A percentile compares a stretch with the other conserved stretches of the same genome.
These are phyloP conservation scores for Herpetomonas samuelpessoai DNA, from an alignment of 208 protist genomes.

Conservation along the genomic window DNA sequence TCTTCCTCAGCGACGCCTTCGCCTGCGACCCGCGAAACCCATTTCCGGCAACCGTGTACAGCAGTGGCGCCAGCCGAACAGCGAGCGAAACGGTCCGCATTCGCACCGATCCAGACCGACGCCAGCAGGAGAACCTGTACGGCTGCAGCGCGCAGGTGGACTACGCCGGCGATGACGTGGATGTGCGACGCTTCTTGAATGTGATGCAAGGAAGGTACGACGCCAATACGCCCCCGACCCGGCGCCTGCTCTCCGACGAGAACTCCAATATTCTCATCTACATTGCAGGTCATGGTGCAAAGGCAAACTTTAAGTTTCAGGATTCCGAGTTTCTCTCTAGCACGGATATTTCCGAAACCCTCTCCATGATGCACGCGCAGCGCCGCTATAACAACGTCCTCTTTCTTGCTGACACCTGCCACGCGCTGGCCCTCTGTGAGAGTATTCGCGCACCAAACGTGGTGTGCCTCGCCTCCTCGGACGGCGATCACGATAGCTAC, in stretches of 20 bases:
- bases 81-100: neutral
- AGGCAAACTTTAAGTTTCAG: constrained; percentile 98
- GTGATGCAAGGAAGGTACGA: constrained; percentile 94
- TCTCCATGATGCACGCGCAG: constrained; percentile 95
- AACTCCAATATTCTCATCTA: constrained; percentile 97
- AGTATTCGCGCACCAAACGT: constrained; percentile 82
- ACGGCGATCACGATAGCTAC: constrained; percentile 57
- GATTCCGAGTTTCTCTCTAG: constrained; percentile 91
- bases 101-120: constrained; percentile 16
- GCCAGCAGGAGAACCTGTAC: constrained; percentile 66
- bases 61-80: constrained; percentile 14
- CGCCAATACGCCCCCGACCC: constrained; percentile 86
- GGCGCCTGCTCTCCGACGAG: constrained; percentile 92
- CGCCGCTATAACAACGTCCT: constrained; percentile 91
- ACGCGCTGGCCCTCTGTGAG: constrained; percentile 90
- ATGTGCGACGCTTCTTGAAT: constrained; percentile 94
- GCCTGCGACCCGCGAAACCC: constrained; percentile 97
- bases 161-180: constrained; percentile 97
- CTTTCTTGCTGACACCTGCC: constrained; percentile 97
- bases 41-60: constrained; percentile 77
- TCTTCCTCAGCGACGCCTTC: constrained; percentile 98
- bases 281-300: constrained; percentile 95
- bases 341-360: constrained; percentile 91
- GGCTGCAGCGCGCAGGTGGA: constrained; percentile 95
- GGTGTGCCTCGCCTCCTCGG: constrained; percentile 62